Base-by-base conservation (phyloP, 305 asterid genomes). In the Solanum hybrid region DNA sequence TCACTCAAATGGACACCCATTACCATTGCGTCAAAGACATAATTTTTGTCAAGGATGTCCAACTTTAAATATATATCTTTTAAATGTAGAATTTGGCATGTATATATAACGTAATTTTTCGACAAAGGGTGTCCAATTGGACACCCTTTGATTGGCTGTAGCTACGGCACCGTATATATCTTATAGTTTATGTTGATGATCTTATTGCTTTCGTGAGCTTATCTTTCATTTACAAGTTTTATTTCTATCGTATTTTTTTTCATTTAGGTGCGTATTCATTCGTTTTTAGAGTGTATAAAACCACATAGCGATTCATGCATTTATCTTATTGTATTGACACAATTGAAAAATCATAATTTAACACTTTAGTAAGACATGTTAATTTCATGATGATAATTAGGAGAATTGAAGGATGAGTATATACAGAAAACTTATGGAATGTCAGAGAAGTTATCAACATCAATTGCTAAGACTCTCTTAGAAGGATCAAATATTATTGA, bases 401-500 rank as follows among this genome's bases (percentile, higher is more conserved):
- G 90, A 68, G 57, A 31, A 34, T 1, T 77, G 80, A 51, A n/a
- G 24, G 14, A 10, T 51, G 91, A 89, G 27, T 89, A 91, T 84
- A 41, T 89, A 11, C 86, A 90, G 33, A 87, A 70, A 61, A 32
- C 26, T n/a, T 91, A 57, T 87, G 93, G 93, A 61, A 91, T 89
- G 73, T 91, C 92, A 5, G 22, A 20, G 10, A 75, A 82, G 17
- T 92, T 93, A 61, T 73, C 10, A 12, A 51, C 90, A 83, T 90
- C 89, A 83, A 87, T 88, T 15, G 82, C 82, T 36, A 75, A 89
- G 29, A 33, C 87, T 26, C 24, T 93, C 73, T 76, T 91, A 41
- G 84, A 45, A 45, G 72, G 68, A 39, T 39, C 89, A 26, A 65
- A 90, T 82, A 34, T 81, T 13, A 38, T 41, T n/a, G 26, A 26